Conservation (phyloP, 2,329 filamentous ascomycete genomes). For the Hypocrella siamensis region DNA sequence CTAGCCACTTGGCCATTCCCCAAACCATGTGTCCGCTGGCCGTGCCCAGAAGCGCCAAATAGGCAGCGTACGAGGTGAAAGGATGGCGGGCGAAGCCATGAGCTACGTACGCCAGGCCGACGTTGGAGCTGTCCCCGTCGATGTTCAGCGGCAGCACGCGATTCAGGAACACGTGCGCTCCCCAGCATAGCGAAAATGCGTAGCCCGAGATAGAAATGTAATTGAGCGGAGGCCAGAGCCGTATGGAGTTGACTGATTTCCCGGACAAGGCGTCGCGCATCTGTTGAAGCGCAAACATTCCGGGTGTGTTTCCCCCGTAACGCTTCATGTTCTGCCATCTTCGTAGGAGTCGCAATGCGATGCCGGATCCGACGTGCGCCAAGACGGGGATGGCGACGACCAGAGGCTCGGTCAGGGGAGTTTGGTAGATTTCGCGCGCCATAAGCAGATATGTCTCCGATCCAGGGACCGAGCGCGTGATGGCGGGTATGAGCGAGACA, state of each 20-base stretch:
- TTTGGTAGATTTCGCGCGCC: conserved; percentile 85
- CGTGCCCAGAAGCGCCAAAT: conserved; percentile 48
- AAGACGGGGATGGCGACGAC: conserved; percentile 61
- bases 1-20: conserved; percentile 73
- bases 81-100: conserved; percentile 71
- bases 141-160: conserved; percentile 58
- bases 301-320: conserved; percentile 56
- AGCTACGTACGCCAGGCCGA: conserved; percentile 68
- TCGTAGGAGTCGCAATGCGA: conserved; percentile 62
- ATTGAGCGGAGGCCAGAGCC: conserved; percentile 53
- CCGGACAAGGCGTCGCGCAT: conserved; percentile 16
- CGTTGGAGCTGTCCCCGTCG: conserved; percentile 74
- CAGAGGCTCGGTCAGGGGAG: conserved; percentile 61
- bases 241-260: conserved; percentile 16
- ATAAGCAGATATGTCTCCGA: conserved; percentile 81
- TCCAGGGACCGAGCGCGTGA: conserved; percentile 54
- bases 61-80: conserved; percentile 49
- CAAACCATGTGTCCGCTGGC: conserved; percentile 69
- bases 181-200: conserved; percentile 45
- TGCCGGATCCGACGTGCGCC: conserved; percentile 61
- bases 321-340: conserved; percentile 53
- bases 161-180: conserved; percentile 61
- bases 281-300: conserved; percentile 25
- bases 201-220: conserved; percentile 62
- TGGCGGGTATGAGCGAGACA: conserved; percentile 64